Evolutionary conservation across 192 early-diverging fungal genomes (phyloP).

Genomic region (Mortierella claussenii): DNA sequence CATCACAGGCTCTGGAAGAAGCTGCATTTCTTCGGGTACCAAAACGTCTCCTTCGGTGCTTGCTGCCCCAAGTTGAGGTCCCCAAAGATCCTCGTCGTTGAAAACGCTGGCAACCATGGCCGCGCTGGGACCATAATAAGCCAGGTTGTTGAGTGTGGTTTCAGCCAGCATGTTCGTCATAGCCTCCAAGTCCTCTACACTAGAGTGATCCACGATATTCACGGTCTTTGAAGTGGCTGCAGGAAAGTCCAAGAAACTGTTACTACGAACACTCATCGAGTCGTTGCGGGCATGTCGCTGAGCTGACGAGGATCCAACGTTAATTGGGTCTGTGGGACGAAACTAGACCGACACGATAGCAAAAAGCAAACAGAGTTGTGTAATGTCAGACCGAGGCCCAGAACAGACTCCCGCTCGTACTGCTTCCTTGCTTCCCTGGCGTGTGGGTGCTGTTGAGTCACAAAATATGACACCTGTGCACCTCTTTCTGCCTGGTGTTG

Average conservation of each 20-base stretch:
- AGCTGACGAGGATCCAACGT: background rate
- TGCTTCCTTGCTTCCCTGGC: no score
- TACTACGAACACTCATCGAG: background rate
- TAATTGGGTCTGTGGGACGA: background rate
- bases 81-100: slow-evolving; percentile 41
- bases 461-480: no score
- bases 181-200: slow-evolving; percentile 12
- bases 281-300: slow-evolving; percentile 4
- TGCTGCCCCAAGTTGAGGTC: slow-evolving; percentile 20
- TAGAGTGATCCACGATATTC: slow-evolving; percentile 21
- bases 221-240: slow-evolving; percentile 7
- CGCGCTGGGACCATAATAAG: slow-evolving; percentile 24
- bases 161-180: slow-evolving; percentile 19
- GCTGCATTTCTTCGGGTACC: slow-evolving; percentile 27
- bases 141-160: slow-evolving; percentile 23
- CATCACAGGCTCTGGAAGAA: slow-evolving; percentile 14
- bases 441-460: no score
- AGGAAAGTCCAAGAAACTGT: slow-evolving; percentile 25
- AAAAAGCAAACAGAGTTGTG: background rate
- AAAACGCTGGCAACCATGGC: slow-evolving; percentile 24
- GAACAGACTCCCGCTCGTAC: no score
- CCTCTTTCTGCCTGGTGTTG: no score
- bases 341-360: background rate
- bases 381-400: no score
- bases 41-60: slow-evolving; percentile 20